These are phyloP conservation scores for Apiotrichum laibachii DNA, from an alignment of 1,284 basidiomycete genomes.

Conservation along the genomic window DNA sequence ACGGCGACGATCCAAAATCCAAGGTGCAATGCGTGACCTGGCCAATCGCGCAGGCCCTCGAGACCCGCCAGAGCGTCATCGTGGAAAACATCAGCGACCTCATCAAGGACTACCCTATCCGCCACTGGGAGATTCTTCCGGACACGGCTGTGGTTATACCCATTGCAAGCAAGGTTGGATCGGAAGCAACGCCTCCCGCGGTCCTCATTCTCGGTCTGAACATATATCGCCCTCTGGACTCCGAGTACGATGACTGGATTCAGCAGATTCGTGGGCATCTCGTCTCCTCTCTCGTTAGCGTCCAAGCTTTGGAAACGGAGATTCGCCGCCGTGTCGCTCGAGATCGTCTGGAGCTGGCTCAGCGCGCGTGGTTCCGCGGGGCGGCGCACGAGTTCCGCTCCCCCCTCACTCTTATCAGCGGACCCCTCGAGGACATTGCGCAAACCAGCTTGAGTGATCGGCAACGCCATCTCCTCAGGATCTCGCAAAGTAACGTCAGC, in stretches of 20 bases:
- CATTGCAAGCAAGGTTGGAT: not conserved
- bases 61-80: constrained; percentile 40
- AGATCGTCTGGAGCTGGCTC: constrained; percentile 27
- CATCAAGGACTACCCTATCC: constrained; percentile 38
- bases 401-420: constrained; percentile 44
- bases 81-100: constrained; percentile 43
- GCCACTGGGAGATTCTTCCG: constrained; percentile 48
- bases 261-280: constrained; percentile 41
- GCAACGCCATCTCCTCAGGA: constrained; percentile 31
- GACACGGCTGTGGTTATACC: constrained; percentile 16
- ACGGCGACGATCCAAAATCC: not conserved
- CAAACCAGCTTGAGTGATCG: constrained; percentile 8
- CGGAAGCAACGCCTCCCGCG: constrained; percentile 19
- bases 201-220: constrained; percentile 53
- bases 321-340: constrained; percentile 39
- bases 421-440: constrained; percentile 37
- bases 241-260: constrained; percentile 43
- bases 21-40: constrained; percentile 15
- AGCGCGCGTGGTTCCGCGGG: constrained; percentile 33
- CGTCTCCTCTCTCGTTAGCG: constrained; percentile 33
- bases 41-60: constrained; percentile 45
- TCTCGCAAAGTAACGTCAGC: constrained; percentile 45
- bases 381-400: constrained; percentile 50
- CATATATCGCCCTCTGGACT: constrained; percentile 40
- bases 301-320: constrained; percentile 47